Base-by-base conservation (phyloP, 768 basidiomycete species). In the Tricholoma furcatifolium region DNA sequence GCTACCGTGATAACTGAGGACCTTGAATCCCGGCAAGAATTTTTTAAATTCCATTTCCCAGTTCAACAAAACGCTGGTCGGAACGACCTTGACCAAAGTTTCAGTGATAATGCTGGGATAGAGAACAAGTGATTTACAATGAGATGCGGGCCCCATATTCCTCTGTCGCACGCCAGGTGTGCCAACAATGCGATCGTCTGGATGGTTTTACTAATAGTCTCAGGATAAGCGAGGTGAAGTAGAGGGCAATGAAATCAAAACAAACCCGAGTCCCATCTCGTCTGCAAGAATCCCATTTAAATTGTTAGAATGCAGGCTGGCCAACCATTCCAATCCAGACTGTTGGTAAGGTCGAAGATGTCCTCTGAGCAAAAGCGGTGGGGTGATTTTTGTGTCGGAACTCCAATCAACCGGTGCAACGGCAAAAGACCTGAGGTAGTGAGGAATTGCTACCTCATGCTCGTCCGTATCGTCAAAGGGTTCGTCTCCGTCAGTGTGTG, bases 11-110 rank as follows among this genome's bases (percentile, higher is more conserved):
- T 98, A 99, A 64, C 89, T 89, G 32, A 97, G 68, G 47, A 89
- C 83, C 54, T 81, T 84, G 71, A 94, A 93, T 1, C 90, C 89
- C 0, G 95, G 95, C 1, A 93, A 77, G 67, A 98, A 97, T 66
- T 94, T 95, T 66, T 93, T 91, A 74, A 97, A 97, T 65, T 98
- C 95, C 87, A 92, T 89, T 65, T 91, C 87, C 95, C 94, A 98
- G 67, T 97, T 97, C 50, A 96, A 74, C 39, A 98, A 75, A 15
- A 98, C 96, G 50, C 92, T 93, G 9, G 96, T 91, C 1, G 97
- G 97, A 51, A 86, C 90, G 61, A 96, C 84, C 84, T 86, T 60
- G 1, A 43, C 24, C 24, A n/a, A 18, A 34, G 51, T 48, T 15
- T 72, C 74, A 23, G 52, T 21, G 21, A 49, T 38, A 34, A 46